Evolutionary conservation across 192 early-diverging fungal species (phyloP), one percentile per base, ranked within the genome.

Genomic region (Rhizoclosmatium globosum): DNA sequence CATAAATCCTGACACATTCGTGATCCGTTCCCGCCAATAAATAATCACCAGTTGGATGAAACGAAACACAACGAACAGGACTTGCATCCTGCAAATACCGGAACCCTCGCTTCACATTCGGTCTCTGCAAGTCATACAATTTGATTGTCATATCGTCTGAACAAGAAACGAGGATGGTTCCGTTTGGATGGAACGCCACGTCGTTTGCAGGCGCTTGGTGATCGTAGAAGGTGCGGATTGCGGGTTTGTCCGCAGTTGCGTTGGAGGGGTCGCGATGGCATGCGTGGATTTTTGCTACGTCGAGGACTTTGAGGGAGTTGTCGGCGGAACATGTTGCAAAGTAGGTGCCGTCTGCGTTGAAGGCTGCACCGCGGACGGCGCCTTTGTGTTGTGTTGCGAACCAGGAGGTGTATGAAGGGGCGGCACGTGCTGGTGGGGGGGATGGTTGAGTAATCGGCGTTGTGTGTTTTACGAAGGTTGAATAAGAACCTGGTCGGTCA

Each of bases 41-140:
- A 82, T 89, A 97, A 79, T 97, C 95, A 57, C 96, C 97, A 3
- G 92, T 93, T 13, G 97, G 97, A 84, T 99, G 97, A 85, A 99
- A 99, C 3, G 89, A 88, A 7, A 98, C 92, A 4, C 94, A 93
- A 43, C 90, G 82, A 75, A 94, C 92, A 4, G 93, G n/a, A 38
- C 21, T n/a, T 19, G 45, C 79, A 71, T 92, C 91, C 83, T 91
- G 89, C 41, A 97, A 84, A 84, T 93, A 95, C 74, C 94, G 85
- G 80, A 96, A 96, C 15, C 94, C 89, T 76, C 93, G 80, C 76
- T 96, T 97, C 2, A 92, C 92, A 15, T 91, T 91, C 2, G 93
- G 87, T 70, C 91, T 94, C 47, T 91, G 92, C 64, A 98, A 85
- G 83, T 97, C 96, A 79, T 94, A 98, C 53, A 98, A 86, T 84